A percentile compares a stretch with the other conserved stretches of the same genome.
Evolutionary conservation across 1,284 basidiomycete genomes (phyloP).

Genomic region (Ceratobasidium sp.): DNA sequence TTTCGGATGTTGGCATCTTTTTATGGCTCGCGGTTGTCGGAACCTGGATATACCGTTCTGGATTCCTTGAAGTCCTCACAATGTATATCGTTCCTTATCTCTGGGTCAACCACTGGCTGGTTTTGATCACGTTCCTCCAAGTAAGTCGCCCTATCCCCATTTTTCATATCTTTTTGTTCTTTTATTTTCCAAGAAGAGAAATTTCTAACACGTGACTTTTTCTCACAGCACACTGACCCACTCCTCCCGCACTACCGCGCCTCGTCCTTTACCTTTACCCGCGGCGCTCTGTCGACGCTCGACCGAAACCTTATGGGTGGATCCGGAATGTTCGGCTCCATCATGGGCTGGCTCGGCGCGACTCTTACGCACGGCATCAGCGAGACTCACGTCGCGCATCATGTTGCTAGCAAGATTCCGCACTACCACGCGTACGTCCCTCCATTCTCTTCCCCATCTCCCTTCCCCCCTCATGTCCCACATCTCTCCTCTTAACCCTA

Average conservation of each 20-base stretch:
- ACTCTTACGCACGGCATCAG: slow-evolving; percentile 88
- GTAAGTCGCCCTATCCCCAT: slow-evolving; percentile 11
- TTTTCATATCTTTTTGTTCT: neutral
- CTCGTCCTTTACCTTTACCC: slow-evolving; percentile 91
- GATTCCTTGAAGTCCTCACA: slow-evolving; percentile 82
- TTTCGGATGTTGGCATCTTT: slow-evolving; percentile 88
- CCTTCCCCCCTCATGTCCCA: neutral
- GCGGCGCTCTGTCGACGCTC: slow-evolving; percentile 93
- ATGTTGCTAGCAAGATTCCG: slow-evolving; percentile 92
- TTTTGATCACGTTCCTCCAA: slow-evolving; percentile 94
- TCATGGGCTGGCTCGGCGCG: slow-evolving; percentile 83
- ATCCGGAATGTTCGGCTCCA: slow-evolving; percentile 65
- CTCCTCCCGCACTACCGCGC: slow-evolving; percentile 94
- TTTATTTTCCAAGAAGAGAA: neutral
- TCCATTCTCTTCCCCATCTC: neutral
- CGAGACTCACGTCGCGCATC: slow-evolving; percentile 93
- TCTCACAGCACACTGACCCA: slow-evolving; percentile 85
- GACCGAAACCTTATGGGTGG: slow-evolving; percentile 91
- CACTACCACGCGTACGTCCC: slow-evolving; percentile 82
- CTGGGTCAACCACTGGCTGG: slow-evolving; percentile 90
- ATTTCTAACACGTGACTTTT: slow-evolving; percentile 4
- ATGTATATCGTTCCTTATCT: slow-evolving; percentile 93
- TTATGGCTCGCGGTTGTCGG: slow-evolving; percentile 76
- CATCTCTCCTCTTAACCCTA: too few species aligned
- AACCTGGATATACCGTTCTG: slow-evolving; percentile 72